Percentiles rank a stretch among this genome's conserved stretches.
Evolutionary conservation across 2,329 filamentous ascomycete species (phyloP).

Genomic region (Passalora sequoiae): DNA sequence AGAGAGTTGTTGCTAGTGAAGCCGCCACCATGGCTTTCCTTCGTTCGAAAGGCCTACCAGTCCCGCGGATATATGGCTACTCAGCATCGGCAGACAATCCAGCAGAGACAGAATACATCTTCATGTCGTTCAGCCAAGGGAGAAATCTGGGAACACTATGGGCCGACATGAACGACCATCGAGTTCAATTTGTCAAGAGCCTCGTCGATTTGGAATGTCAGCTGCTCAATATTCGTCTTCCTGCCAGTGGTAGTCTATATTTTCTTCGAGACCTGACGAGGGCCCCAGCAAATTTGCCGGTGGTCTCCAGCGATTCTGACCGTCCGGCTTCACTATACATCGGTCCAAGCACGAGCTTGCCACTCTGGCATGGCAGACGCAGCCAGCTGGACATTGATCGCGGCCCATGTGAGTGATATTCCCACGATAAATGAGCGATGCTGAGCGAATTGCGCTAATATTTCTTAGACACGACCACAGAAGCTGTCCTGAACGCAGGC

Average conservation of each 20-base stretch:
- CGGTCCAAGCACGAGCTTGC: conserved; percentile 30
- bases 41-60: conserved; percentile 18
- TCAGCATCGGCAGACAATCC: conserved; percentile 21
- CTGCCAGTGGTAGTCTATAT: conserved; percentile 35
- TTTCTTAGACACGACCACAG: conserved; percentile 25
- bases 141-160: conserved; percentile 17
- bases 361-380: conserved; percentile 32
- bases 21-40: conserved; percentile 26
- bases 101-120: conserved; percentile 26
- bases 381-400: conserved; percentile 24
- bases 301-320: conserved; percentile 11
- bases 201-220: conserved; percentile 31
- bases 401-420: conserved; percentile 31
- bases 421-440: neutral
- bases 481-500: conserved; percentile 27
- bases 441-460: no score
- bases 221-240: conserved; percentile 28
- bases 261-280: conserved; percentile 29
- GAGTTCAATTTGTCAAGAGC: conserved; percentile 24
- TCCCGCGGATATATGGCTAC: conserved; percentile 23
- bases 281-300: conserved; percentile 15
- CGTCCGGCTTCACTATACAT: conserved; percentile 25
- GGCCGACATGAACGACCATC: conserved; percentile 21
- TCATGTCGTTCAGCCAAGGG: conserved; percentile 22
- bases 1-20: conserved; percentile 23